A percentile compares a stretch with the other conserved stretches of the same genome.
These are phyloP conservation scores for Dysphania ambrosioides DNA, from an alignment of 148 eudicot species.

Conservation along the genomic window DNA sequence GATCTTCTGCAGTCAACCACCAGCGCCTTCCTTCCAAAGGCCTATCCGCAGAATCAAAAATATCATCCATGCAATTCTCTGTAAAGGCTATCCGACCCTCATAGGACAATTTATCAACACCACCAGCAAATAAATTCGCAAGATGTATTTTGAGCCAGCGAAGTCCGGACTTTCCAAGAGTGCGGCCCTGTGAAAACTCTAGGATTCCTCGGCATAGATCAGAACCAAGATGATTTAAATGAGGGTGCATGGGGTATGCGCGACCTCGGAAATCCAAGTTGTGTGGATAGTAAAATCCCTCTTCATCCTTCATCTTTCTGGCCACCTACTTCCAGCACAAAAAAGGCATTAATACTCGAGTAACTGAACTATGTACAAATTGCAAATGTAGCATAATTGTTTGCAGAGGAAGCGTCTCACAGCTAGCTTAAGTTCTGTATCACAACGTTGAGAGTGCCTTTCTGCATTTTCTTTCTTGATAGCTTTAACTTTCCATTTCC, in stretches of 20 bases:
- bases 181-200: conserved; percentile 88
- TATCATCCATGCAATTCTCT: conserved; percentile 67
- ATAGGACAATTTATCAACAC: conserved; percentile 78
- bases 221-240: conserved; percentile 93
- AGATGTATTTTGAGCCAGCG: conserved; percentile 78
- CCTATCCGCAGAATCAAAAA: conserved; percentile 87
- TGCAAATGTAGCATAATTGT: not conserved
- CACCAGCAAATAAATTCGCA: conserved; percentile 81
- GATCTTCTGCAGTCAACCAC: conserved; percentile 96
- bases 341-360: conserved; percentile 1
- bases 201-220: conserved; percentile 86
- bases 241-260: conserved; percentile 95
- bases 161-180: conserved; percentile 71
- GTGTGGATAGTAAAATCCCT: conserved; percentile 86
- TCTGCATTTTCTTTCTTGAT: conserved; percentile 72
- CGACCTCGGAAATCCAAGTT: conserved; percentile 97
- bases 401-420: conserved; percentile 44
- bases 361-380: conserved; percentile 3
- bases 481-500: conserved; percentile 75
- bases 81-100: conserved; percentile 69
- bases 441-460: conserved; percentile 89
- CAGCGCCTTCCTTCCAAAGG: conserved; percentile 87
- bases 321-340: conserved; percentile 54
- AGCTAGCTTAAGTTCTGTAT: conserved; percentile 83
- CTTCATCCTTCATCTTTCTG: conserved; percentile 86